A percentile compares a stretch with the other conserved stretches of the same genome.
phyloP scores from a whole-genome alignment of 805 yeast species.

The Cyberlindnera meyerae region DNA sequence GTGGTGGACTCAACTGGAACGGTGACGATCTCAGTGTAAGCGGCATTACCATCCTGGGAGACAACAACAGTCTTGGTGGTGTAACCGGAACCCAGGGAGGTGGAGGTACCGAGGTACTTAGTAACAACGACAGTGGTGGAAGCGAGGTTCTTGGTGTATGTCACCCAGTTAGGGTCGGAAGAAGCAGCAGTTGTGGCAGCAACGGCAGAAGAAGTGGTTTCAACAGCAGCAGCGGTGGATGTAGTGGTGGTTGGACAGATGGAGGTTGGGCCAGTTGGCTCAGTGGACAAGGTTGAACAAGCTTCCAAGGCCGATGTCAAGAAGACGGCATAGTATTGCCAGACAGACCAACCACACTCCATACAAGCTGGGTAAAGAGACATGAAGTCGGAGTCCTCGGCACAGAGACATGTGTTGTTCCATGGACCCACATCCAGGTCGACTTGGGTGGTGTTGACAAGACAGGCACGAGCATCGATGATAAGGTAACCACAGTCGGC shows the following conservation, averaged over 20 bases:
- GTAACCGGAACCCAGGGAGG: too few species aligned
- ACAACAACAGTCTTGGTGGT: not conserved
- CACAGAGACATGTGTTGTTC: slow-evolving; percentile 23
- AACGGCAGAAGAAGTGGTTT: slow-evolving; percentile 7
- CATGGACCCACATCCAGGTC: not conserved
- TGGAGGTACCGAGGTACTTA: too few species aligned
- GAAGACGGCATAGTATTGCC: slow-evolving; percentile 31
- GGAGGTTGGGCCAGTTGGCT: slow-evolving; percentile 29
- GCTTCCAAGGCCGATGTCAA: slow-evolving; percentile 28
- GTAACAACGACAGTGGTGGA: slow-evolving; percentile 1
- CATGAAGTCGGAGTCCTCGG: slow-evolving; percentile 23
- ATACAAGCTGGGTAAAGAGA: slow-evolving; percentile 28
- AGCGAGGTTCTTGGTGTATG: not conserved
- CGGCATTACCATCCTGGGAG: slow-evolving; percentile 3
- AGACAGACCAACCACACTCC: slow-evolving; percentile 36
- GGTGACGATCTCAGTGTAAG: slow-evolving; percentile 11
- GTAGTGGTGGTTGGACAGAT: slow-evolving; percentile 19
- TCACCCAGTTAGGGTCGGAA: slow-evolving; percentile 5
- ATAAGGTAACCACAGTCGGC: slow-evolving; percentile 29
- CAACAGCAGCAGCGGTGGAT: slow-evolving; percentile 1
- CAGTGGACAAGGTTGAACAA: slow-evolving; percentile 26
- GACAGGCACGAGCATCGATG: slow-evolving; percentile 26
- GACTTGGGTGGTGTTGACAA: slow-evolving; percentile 4
- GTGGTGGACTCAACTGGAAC: slow-evolving; percentile 12
- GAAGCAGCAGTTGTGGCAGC: slow-evolving; percentile 13